Base-by-base conservation (phyloP, 345 rosid genomes). In the Populus nigra region DNA sequence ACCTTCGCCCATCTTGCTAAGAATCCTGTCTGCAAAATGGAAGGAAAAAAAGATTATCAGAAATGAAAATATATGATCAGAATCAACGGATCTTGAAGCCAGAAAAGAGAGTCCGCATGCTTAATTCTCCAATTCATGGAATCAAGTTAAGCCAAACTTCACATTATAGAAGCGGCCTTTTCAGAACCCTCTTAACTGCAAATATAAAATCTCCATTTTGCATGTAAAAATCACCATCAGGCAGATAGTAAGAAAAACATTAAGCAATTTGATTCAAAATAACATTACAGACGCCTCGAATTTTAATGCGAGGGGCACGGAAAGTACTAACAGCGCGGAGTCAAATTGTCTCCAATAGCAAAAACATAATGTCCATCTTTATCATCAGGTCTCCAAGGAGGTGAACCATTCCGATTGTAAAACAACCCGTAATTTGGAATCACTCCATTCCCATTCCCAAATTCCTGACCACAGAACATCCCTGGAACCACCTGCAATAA, bases 1-100 rank as follows among this genome's bases (percentile, higher is more conserved):
- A 92, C 97, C 94, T 92, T 92, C 97, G 59, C 97, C 97, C 94
- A 90, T 90, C 87, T 92, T 90, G 86, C 94, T 80, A 78, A 87
- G 91, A 80, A 92, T 89, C 85, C 84, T 86, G 84, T 90, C 94
- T 90, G 92, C 86, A 84, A 71, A 69, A 78, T 85, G 68, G 41
- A 43, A 74, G 49, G 23, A 18, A 0, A 36, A 15, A 78, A 77
- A 79, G 33, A 81, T 35, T 38, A 36, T 68, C 69, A 79, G 79
- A 47, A 77, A 79, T 59, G 12, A 69, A 22, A 68, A 23, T 41
- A 23, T 41, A 10, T 43, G 29, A 69, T 50, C 68, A 27, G 25
- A 45, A 49, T 11, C 29, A 59, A 59, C 25, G 25, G 5, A 47
- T 47, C 53, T 13, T 47, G 53, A 13, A 47, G 53, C 18, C 17